These are phyloP conservation scores for Quercus suber DNA, from an alignment of 306 rosid species.

Conservation along the genomic window DNA sequence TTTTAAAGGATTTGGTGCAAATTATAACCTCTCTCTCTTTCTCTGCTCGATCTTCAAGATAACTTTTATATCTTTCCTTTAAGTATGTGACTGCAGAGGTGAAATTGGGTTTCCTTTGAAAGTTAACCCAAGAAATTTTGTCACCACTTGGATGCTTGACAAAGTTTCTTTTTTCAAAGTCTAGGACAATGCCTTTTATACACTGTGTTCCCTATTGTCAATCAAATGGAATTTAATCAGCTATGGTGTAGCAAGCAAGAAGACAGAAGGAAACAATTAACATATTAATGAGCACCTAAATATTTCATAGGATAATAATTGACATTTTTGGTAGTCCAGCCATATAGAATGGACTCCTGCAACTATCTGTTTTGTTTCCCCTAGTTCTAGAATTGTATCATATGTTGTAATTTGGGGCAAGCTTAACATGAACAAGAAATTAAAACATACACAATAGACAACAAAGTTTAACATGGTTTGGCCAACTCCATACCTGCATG, in stretches of 20 bases:
- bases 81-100: slow-evolving; percentile 30
- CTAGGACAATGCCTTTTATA: slow-evolving; percentile 52
- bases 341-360: too few relatives aligned
- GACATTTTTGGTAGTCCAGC: too few relatives aligned
- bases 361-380: too few relatives aligned
- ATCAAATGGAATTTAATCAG: neutral
- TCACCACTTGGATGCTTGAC: slow-evolving; percentile 6
- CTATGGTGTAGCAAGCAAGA: neutral
- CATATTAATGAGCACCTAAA: neutral
- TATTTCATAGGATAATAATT: neutral
- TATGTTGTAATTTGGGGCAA: too few relatives aligned
- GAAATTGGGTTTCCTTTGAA: slow-evolving; percentile 21
- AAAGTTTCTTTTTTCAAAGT: slow-evolving; percentile 16
- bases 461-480: too few relatives aligned
- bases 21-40: slow-evolving; percentile 21
- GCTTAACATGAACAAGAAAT: too few relatives aligned
- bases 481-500: too few relatives aligned
- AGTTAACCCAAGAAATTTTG: slow-evolving; percentile 22
- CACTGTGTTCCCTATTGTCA: slow-evolving; percentile 35
- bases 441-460: too few relatives aligned
- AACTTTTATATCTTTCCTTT: slow-evolving; percentile 28
- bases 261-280: neutral
- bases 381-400: too few relatives aligned
- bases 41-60: slow-evolving; percentile 25
- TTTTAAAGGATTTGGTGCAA: slow-evolving; percentile 31